phyloP scores from a whole-genome alignment of 176 grass and related monocot genomes.

The Microstegium vimineum region DNA sequence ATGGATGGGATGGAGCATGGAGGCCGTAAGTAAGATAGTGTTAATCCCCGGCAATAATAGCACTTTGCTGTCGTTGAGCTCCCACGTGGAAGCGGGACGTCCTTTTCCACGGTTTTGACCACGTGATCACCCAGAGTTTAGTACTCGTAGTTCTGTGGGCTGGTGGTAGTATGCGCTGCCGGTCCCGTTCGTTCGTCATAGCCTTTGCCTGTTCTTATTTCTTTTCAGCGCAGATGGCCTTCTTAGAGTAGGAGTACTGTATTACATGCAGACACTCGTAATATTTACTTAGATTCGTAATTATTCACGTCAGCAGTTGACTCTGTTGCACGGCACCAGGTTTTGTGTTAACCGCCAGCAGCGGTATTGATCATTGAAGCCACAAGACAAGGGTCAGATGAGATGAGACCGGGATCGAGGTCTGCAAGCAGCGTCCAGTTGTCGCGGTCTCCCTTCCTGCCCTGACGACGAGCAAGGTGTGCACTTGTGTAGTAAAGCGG shows the following conservation, averaged over 20 bases:
- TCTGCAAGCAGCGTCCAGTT: too few species aligned
- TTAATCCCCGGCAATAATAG: not conserved
- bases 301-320: not conserved
- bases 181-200: not conserved
- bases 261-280: not conserved
- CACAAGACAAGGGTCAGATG: not conserved
- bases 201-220: not conserved
- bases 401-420: too few species aligned
- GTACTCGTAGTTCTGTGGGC: slow-evolving; percentile 10
- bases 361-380: not conserved
- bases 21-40: not conserved
- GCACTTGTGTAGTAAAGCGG: not conserved
- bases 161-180: not conserved
- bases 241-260: too few species aligned
- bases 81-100: not conserved
- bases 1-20: not conserved
- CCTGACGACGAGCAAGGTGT: not conserved
- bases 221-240: not conserved
- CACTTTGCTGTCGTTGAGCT: not conserved
- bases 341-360: not conserved
- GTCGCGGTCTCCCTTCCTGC: not conserved
- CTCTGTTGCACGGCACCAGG: not conserved
- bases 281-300: not conserved
- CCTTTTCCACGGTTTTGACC: not conserved
- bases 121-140: not conserved